Base-by-base conservation (phyloP, 2,329 filamentous ascomycete species). In the Aureobasidium subglaciale region DNA sequence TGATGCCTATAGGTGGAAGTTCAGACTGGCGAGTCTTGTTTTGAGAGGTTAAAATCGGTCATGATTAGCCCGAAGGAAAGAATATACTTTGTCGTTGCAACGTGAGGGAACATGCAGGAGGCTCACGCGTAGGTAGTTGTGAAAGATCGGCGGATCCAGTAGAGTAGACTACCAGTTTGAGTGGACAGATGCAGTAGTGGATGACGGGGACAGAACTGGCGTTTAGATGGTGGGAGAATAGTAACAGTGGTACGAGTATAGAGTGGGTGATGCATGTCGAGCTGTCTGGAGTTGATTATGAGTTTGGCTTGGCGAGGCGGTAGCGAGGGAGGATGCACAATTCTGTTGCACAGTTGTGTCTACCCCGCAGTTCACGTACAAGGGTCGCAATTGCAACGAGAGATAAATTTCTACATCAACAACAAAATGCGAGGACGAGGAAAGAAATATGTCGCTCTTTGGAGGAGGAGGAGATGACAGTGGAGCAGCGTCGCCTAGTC, bases 381-480 rank as follows among this genome's bases (percentile, higher is more conserved):
- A 22, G 24, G 20, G 20, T 48, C 30, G 43, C 43, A 22, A 10
- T 18, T 48, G 43, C 30, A 29, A 30, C 27, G 13, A 7, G 16
- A 48, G 7, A 29, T 20, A 35, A 48, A 48, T 48, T 48, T 48
- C 43, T 48, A 35, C 29, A 34, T 34, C 29, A 48, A 48, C 43
- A 48, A 6, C 43, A 48, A 22, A 25, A 48, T 48, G 43, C 25
- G n/a, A n/a, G n/a, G n/a, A n/a, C n/a, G n/a, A n/a, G n/a, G n/a
- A n/a, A n/a, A n/a, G n/a, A n/a, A n/a, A n/a, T n/a, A 54, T 54
- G 50, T 54, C 50, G 24, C 50, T 54, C 38, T 54, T 54, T 25
- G 50, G 50, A 18, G 50, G 37, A 18, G 50, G 37, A 34, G 35
- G 34, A 18, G 46, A 50, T 29, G 37, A 35, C 11, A 43, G 50